A percentile compares a stretch with the other conserved stretches of the same genome.
Evolutionary conservation across 2,329 filamentous ascomycete species (phyloP).

Genomic region (Nemania diffusa): DNA sequence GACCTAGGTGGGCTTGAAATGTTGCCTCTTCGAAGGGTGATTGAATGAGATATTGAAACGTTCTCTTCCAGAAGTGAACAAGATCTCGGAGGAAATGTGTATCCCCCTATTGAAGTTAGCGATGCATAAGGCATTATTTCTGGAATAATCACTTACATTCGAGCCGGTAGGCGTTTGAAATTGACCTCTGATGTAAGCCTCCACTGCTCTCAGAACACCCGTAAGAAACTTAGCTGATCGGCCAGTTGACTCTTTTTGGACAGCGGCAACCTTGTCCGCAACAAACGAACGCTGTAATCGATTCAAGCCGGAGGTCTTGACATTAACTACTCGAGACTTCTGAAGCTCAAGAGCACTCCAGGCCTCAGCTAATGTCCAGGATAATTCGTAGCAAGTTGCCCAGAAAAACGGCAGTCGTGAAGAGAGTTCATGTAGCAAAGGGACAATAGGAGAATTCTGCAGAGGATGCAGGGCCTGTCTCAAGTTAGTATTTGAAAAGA

Average conservation of each 20-base stretch:
- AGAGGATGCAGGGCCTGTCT: conserved; percentile 67
- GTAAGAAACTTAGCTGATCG: conserved; percentile 63
- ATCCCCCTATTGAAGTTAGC: conserved; percentile 45
- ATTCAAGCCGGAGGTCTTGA: conserved; percentile 65
- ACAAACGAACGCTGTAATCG: conserved; percentile 70
- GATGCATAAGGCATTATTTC: not conserved
- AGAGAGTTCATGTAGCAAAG: conserved; percentile 54
- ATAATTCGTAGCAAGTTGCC: conserved; percentile 62
- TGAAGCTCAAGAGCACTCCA: conserved; percentile 56
- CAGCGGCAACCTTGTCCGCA: conserved; percentile 63
- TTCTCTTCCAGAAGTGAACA: conserved; percentile 66
- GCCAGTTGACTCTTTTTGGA: conserved; percentile 70
- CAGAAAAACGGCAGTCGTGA: conserved; percentile 59
- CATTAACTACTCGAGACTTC: conserved; percentile 55
- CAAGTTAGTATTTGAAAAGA: conserved; percentile 53
- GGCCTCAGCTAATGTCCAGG: conserved; percentile 57
- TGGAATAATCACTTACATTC: conserved; percentile 44
- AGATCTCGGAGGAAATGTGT: conserved; percentile 53
- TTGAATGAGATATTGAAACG: conserved; percentile 58
- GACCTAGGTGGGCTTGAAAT: conserved; percentile 71
- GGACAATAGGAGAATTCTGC: conserved; percentile 65
- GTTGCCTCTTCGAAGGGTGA: conserved; percentile 67
- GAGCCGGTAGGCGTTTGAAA: conserved; percentile 45
- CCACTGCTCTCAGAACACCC: conserved; percentile 55
- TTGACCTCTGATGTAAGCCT: conserved; percentile 55